A percentile compares a stretch with the other conserved stretches of the same genome.
phyloP scores from a whole-genome alignment of 108 stramenopile species.

The Nannochloropsis gaditana region DNA sequence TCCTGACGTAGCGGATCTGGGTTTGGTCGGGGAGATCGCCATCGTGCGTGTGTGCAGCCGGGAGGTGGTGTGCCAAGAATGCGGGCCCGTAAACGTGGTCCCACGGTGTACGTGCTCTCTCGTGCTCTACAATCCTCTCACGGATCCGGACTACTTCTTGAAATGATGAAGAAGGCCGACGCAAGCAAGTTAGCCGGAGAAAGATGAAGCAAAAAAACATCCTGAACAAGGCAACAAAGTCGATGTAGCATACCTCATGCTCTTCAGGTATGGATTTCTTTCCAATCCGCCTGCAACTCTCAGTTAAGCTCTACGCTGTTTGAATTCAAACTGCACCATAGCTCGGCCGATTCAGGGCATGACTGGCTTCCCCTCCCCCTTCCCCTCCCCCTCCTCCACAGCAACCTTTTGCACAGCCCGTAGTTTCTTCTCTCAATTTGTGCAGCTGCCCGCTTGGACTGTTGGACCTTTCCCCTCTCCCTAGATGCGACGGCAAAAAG shows the following conservation, averaged over 20 bases:
- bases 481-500: not conserved
- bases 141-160: not conserved
- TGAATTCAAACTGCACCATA: not conserved
- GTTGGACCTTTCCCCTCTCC: not conserved
- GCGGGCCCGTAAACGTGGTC: not conserved
- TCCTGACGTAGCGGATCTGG: too few species aligned
- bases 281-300: too few species aligned
- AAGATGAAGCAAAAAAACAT: too few species aligned
- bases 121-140: not conserved
- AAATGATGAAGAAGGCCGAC: not conserved
- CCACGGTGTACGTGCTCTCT: not conserved
- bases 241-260: too few species aligned
- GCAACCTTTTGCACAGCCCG: slow-evolving; percentile 4
- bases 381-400: not conserved
- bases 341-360: not conserved
- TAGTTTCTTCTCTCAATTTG: not conserved
- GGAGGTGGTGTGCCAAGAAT: not conserved
- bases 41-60: not conserved
- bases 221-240: too few species aligned
- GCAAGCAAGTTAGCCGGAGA: not conserved
- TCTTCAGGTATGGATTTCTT: too few species aligned
- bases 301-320: not conserved
- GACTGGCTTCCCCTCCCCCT: not conserved
- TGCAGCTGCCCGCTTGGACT: not conserved
- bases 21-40: not conserved